These are phyloP conservation scores for Leptographium procerum DNA, from an alignment of 2,329 filamentous ascomycete genomes.

Conservation along the genomic window DNA sequence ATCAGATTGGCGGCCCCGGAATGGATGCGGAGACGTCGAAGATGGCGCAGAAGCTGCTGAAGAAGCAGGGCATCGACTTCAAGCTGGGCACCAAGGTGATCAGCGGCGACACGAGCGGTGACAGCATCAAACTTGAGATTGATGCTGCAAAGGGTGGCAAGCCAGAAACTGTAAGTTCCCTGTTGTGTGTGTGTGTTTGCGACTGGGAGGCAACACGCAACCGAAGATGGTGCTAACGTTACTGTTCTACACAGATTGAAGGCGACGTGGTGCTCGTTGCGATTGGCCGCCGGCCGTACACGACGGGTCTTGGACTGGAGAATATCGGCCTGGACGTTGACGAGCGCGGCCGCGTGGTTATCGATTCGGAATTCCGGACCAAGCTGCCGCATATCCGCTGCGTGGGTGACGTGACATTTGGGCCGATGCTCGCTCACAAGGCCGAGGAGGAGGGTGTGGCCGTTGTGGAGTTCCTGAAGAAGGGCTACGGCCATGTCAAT, in stretches of 20 bases:
- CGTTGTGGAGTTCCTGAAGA: constrained; percentile 92
- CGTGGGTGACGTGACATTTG: constrained; percentile 92
- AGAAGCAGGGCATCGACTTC: constrained; percentile 97
- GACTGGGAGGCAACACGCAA: not conserved
- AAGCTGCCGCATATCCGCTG: constrained; percentile 96
- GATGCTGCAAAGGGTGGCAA: constrained; percentile 96
- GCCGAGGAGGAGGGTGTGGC: constrained; percentile 96
- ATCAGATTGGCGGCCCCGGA: constrained; percentile 91
- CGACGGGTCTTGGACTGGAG: constrained; percentile 79
- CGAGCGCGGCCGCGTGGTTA: constrained; percentile 87
- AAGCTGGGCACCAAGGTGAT: constrained; percentile 95
- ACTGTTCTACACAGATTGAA: constrained; percentile 51
- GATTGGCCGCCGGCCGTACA: constrained; percentile 94
- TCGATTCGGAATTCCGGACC: constrained; percentile 97
- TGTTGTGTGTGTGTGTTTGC: not conserved
- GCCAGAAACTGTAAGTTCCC: constrained; percentile 61
- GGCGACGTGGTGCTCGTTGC: constrained; percentile 93
- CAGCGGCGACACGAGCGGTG: constrained; percentile 68
- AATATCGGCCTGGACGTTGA: constrained; percentile 88
- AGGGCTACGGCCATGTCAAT: constrained; percentile 97
- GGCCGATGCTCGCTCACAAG: constrained; percentile 98
- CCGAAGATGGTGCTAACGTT: not conserved
- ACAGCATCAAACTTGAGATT: constrained; percentile 69
- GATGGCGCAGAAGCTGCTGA: constrained; percentile 79
- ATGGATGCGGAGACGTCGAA: constrained; percentile 96